These are phyloP conservation scores for Selaginella tamariscina DNA, from an alignment of 75 land plant genomes.

Conservation along the genomic window DNA sequence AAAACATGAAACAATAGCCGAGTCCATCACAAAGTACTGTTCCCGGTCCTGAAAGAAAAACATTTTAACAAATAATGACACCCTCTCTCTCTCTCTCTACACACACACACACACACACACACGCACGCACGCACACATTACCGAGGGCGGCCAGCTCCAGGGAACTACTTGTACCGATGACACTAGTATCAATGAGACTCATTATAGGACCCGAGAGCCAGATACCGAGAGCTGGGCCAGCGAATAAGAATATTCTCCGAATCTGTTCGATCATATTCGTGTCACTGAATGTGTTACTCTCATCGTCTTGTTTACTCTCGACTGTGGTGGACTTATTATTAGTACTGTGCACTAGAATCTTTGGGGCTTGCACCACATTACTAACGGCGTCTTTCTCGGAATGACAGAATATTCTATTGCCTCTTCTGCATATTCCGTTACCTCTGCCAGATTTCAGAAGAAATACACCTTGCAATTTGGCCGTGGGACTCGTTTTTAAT, in stretches of 20 bases:
- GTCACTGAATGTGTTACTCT: too few relatives aligned
- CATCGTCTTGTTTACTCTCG: too few relatives aligned
- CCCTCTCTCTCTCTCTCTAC: neutral
- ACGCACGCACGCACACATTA: constrained; percentile 7
- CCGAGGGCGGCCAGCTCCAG: constrained; percentile 90
- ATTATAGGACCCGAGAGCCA: constrained; percentile 83
- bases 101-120: neutral
- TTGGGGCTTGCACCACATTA: too few relatives aligned
- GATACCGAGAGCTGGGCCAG: constrained; percentile 75
- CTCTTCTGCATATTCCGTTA: too few relatives aligned
- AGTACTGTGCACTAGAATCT: too few relatives aligned
- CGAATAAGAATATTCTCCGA: constrained; percentile 50
- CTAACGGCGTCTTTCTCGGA: too few relatives aligned
- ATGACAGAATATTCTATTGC: too few relatives aligned
- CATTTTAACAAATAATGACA: neutral
- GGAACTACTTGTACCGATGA: constrained; percentile 69
- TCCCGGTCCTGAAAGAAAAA: constrained; percentile 55
- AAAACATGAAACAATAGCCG: constrained; percentile 79
- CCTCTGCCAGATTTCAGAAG: too few relatives aligned
- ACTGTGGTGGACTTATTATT: too few relatives aligned
- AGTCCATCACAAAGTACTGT: constrained; percentile 76
- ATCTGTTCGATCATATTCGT: constrained; percentile 44
- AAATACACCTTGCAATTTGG: too few relatives aligned
- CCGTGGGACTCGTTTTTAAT: too few relatives aligned
- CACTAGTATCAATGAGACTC: constrained; percentile 84